Base-by-base conservation (phyloP, 2,329 filamentous ascomycete genomes). In the Gaeumannomyces tritici region DNA sequence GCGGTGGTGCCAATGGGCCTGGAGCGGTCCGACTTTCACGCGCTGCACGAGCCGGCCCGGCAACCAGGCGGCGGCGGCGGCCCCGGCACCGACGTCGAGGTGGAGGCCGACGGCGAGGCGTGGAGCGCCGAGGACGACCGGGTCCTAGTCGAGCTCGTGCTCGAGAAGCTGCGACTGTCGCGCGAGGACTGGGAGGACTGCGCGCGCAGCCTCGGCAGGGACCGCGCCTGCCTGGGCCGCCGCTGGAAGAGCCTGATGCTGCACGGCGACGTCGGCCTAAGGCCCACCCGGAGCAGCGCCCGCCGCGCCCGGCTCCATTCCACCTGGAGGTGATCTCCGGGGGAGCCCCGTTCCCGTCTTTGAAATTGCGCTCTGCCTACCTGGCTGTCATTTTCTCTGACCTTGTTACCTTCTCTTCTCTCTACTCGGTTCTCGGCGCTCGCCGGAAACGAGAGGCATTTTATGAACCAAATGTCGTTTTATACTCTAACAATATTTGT, bases 101-200 rank as follows among this genome's bases (percentile, higher is more conserved):
- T 74, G 31, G 79, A 79, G 61, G 74, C 71, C 2, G 79, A 81
- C 64, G 78, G 76, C 62, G 75, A 77, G 63, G 73, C 74, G 54
- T 89, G 86, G 86, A 85, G 79, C 64, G 76, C 77, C 2, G 85
- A 88, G 65, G 85, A 89, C 65, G 86, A 89, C 70, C 78, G 84
- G 63, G 77, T 87, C 63, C 76, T 89, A 2, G 83, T 89, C n/a
- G 85, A 88, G 73, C 78, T 89, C 24, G 84, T 89, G 54, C 76
- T 89, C 7, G 84, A 87, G 70, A 88, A 88, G 75, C 77, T 89
- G 62, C 83, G 82, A 73, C 77, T 89, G 27, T 81, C 80, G 67
- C 87, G 84, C 73, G 78, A 80, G 60, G 85, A 89, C 63, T 88
- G 85, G 86, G 83, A 87, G 64, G 85, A 89, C 70, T 88, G 85